Evolutionary conservation across 164 flowering plant genomes (phyloP), one percentile per base, ranked within the genome.

Genomic region (Santalum album): DNA sequence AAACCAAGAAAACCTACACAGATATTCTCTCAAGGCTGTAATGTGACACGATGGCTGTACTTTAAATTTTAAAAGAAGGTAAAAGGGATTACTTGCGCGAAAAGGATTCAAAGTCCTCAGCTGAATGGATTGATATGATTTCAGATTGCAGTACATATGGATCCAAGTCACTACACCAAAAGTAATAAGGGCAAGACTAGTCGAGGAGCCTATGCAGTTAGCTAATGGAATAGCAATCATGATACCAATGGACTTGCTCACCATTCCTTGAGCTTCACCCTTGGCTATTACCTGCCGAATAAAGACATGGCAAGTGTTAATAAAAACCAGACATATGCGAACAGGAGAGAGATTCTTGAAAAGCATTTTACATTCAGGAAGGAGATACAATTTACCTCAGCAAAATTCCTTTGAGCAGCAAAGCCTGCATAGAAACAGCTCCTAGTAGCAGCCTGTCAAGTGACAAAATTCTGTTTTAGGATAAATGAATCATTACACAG

Each of bases 231-330:
- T 87, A 40, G 96, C 99, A 68, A 87, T 75, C 79, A 75, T 54
- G 42, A 87, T 89, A 32, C 99, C 97, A 29, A 92, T 66, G 49
- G 79, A 83, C 69, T 84, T 89, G 96, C 99, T 92, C 69, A 89
- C 95, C 99, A 89, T 92, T 71, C 99, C 99, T 73, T 89, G 99
- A 65, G 97, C 99, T 82, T 92, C 99, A 48, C 99, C 99, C 63
- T 92, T 92, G 1, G 99, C 99, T 73, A 92, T 92, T 39, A 92
- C 97, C 99, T 92, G 76, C 46, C 64, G 71, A 20, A 7, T 44
- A 32, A n/a, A n/a, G n/a, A n/a, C n/a, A n/a, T n/a, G n/a, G n/a
- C n/a, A n/a, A n/a, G n/a, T n/a, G n/a, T 23, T 45, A 48, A 43
- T 4, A 43, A 20, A 43, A 4, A 29, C 9, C 9, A 4, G 9